Base-by-base conservation (phyloP, 2,329 filamentous ascomycete genomes). In the Botrytis deweyae region DNA sequence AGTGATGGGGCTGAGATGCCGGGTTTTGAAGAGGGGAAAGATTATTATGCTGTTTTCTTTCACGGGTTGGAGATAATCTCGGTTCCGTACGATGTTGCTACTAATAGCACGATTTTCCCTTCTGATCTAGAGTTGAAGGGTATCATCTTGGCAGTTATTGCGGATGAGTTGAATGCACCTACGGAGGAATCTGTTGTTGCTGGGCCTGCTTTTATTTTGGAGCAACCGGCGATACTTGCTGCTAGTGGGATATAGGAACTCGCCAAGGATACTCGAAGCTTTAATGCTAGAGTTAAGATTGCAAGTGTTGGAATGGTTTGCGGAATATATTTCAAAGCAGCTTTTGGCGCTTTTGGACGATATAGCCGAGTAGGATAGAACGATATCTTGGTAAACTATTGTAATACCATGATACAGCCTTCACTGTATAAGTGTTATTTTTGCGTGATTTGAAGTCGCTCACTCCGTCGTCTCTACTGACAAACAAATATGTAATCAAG, bases 31-130 rank as follows among this genome's bases (percentile, higher is more conserved):
- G 80, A 81, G 61, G 78, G 75, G 1, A 33, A 75, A 5, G 65
- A 73, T 49, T 84, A 84, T 74, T 83, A 82, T 74, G 82, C 82
- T 22, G 83, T 84, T 42, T 84, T 82, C 78, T 84, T 83, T 78
- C 83, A 84, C 72, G 83, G 80, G 3, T 40, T 83, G 40, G 49
- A 76, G 33, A 83, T 83, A 58, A 76, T 82, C 61, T 82, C 81
- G 20, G 79, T 82, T 29, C 82, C 82, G 1, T 81, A 84, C 70
- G 77, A 84, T 66, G 81, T 80, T 0, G 76, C 74, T 36, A 78
- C 76, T 5, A 82, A 83, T 72, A 77, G 73, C 10, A 81, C 83
- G 4, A 80, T 77, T 1, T 82, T 84, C 64, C 83, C 83, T 14
- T 74, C 80, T 16, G 82, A 84, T 75, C 81, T 84, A 72, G 46